Evolutionary conservation across 805 yeast genomes (phyloP), one percentile per base, ranked within the genome.

Genomic region (Saturnispora silvae): DNA sequence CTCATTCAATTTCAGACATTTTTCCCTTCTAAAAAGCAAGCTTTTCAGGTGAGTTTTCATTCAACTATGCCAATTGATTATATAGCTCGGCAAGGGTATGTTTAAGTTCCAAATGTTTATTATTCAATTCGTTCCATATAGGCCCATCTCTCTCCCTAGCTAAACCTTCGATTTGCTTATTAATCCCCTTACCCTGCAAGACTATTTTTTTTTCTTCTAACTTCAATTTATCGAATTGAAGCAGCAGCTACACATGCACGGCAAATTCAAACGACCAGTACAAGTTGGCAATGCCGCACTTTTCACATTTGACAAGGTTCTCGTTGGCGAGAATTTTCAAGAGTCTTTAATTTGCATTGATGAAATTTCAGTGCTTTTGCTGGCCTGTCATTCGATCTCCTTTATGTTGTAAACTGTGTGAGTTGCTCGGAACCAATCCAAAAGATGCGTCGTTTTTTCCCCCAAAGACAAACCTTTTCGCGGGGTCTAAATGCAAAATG

Each of bases 291-390:
- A 60, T 57, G 0, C 81, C 81, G 49, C 80, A 72, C 50, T 74
- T 75, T 42, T 70, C 75, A 28, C 63, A 60, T 31, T 62, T 63
- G 6, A 72, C 60, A 22, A 70, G 45, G 18, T 61, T 66, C 36
- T 73, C 80, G 43, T 71, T 76, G 8, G 70, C 47, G 40, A 73
- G 58, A 3, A 50, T 44, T 29, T 67, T 68, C 8, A 73, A 45
- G 2, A 72, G 8, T 68, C 75, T 45, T 74, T 73, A 28, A 73
- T 69, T 35, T 69, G 67, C 71, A 72, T 71, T 0, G 72, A 49
- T n/a, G 70, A 63, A 5, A 73, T 63, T 0, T 75, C 75, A 0
- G 65, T 61, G 33, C 55, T 56, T 35, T 68, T 69, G 3, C 72
- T 60, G 1, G 63, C 74, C 8, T 51, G 44, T 4, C 63, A 51